phyloP scores from a whole-genome alignment of 768 basidiomycete genomes.

The Leccinum incarnatum region DNA sequence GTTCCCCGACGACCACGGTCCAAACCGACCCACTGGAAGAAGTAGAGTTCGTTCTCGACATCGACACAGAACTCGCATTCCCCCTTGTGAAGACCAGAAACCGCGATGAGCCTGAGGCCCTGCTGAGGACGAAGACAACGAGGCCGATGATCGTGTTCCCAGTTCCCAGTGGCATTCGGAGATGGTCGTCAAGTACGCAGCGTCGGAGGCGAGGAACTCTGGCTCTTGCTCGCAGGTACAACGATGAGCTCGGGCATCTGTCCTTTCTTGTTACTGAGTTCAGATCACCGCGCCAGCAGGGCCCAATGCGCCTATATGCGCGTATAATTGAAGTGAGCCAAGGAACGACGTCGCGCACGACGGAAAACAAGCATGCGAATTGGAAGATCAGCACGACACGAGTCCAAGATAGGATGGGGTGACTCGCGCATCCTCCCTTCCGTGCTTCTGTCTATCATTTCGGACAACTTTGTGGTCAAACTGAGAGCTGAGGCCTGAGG shows the following conservation, averaged over 20 bases:
- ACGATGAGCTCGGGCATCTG: constrained; percentile 70
- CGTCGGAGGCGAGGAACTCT: constrained; percentile 36
- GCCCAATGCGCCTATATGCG: too few relatives aligned
- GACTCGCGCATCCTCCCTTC: too few relatives aligned
- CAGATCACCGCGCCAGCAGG: neutral
- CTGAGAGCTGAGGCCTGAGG: too few relatives aligned
- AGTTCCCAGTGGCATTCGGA: neutral
- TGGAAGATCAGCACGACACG: too few relatives aligned
- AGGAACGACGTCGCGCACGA: neutral
- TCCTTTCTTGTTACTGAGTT: constrained; percentile 49
- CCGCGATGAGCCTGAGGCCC: neutral
- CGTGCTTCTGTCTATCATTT: too few relatives aligned
- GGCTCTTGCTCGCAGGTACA: constrained; percentile 35
- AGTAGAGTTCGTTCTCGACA: neutral
- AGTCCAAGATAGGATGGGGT: too few relatives aligned
- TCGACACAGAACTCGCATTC: neutral
- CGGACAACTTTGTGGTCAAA: too few relatives aligned
- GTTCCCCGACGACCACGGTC: too few relatives aligned
- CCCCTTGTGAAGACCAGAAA: neutral
- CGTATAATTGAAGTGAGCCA: neutral
- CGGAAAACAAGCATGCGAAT: neutral
- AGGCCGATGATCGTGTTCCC: neutral
- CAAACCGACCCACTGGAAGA: too few relatives aligned
- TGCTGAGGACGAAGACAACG: neutral
- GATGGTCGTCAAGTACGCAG: constrained; percentile 45